These are phyloP conservation scores for Thoreauomyces humboldtii DNA, from an alignment of 192 early-diverging fungal species.

Conservation along the genomic window DNA sequence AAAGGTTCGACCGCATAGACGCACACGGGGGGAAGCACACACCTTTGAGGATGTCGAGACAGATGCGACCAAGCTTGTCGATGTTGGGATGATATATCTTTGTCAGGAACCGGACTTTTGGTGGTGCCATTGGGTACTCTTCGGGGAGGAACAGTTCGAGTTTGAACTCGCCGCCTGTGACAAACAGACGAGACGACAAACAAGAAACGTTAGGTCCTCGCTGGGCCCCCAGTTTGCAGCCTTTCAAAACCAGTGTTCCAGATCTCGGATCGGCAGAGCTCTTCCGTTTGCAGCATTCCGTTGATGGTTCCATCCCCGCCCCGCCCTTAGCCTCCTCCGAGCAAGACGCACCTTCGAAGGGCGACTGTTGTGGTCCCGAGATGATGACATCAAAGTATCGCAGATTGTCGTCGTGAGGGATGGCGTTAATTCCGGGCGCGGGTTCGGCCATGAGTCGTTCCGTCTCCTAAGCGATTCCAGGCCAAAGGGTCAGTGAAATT, in stretches of 20 bases:
- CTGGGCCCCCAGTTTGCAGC: too few relatives aligned
- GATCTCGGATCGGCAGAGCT: too few relatives aligned
- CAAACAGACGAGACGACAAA: too few relatives aligned
- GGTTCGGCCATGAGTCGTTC: constrained; percentile 92
- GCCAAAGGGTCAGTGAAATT: too few relatives aligned
- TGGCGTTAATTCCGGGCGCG: constrained; percentile 88
- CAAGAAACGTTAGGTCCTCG: too few relatives aligned
- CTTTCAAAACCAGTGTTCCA: too few relatives aligned
- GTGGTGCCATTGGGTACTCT: constrained; percentile 97
- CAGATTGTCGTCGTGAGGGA: constrained; percentile 88
- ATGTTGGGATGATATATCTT: constrained; percentile 99
- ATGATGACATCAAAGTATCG: constrained; percentile 97
- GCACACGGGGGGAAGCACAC: too few relatives aligned
- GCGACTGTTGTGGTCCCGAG: constrained; percentile 83
- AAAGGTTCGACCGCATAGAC: too few relatives aligned
- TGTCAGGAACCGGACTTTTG: constrained; percentile 95
- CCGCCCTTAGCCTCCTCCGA: too few relatives aligned
- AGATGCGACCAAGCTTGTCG: constrained; percentile 96
- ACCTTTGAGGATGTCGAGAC: constrained; percentile 97
- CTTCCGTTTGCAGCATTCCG: too few relatives aligned
- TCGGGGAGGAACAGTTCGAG: constrained; percentile 96
- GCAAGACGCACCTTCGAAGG: constrained; percentile 93
- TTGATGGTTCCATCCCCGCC: too few relatives aligned
- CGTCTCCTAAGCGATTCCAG: constrained; percentile 79
- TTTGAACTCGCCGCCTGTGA: constrained; percentile 89